Conservation (phyloP, 2,329 filamentous ascomycete species). For the Alternaria angustiovoidea region DNA sequence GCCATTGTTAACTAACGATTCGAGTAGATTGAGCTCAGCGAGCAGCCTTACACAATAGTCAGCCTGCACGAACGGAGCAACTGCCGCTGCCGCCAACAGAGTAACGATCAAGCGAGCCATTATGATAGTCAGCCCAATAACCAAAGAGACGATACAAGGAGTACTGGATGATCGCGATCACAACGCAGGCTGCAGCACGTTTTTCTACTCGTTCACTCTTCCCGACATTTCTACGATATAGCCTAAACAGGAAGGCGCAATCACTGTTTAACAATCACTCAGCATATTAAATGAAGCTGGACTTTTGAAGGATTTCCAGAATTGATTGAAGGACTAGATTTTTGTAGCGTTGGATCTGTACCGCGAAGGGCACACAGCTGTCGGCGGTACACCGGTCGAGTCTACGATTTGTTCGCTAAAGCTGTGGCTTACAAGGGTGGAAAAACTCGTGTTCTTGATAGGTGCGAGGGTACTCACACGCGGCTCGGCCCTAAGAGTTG, state of each 20-base stretch:
- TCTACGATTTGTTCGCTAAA: background rate
- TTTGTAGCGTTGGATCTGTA: background rate
- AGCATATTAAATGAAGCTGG: background rate
- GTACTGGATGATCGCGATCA: background rate
- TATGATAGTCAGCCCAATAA: background rate
- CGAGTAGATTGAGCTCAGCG: background rate
- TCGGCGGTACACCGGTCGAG: background rate
- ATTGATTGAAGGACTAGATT: background rate
- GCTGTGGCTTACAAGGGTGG: background rate
- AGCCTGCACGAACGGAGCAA: slow-evolving; percentile 8
- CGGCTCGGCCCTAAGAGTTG: background rate
- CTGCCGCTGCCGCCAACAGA: slow-evolving; percentile 18
- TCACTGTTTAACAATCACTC: background rate
- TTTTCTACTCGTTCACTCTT: background rate
- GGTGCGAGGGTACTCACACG: background rate
- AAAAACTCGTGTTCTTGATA: background rate
- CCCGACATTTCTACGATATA: background rate
- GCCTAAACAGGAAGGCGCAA: background rate
- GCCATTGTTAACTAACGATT: background rate
- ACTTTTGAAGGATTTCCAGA: background rate
- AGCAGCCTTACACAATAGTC: slow-evolving; percentile 15
- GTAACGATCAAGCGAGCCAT: slow-evolving; percentile 17
- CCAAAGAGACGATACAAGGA: background rate
- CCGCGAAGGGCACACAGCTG: background rate
- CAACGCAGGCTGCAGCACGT: background rate